Evolutionary conservation across 495 filamentous ascomycete genomes (phyloP).

Genomic region (Trichoderma virens): DNA sequence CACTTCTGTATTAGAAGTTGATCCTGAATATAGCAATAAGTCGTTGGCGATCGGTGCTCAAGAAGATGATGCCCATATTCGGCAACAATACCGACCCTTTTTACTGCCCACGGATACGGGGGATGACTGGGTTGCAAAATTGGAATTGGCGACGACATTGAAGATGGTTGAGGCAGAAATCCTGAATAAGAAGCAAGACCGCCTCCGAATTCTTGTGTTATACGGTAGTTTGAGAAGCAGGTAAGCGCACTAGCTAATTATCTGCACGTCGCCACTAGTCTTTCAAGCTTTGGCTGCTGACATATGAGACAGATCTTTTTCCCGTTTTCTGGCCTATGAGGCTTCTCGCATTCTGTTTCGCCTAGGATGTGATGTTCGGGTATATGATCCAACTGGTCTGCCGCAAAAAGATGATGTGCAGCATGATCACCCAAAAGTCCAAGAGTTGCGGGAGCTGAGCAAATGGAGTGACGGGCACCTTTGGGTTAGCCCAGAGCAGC

Average conservation of each 20-base stretch:
- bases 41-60: conserved; percentile 35
- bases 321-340: conserved; percentile 53
- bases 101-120: conserved; percentile 29
- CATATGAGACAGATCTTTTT: conserved; percentile 45
- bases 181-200: conserved; percentile 30
- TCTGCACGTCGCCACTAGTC: no score
- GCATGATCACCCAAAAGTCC: conserved; percentile 52
- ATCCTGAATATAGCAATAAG: conserved; percentile 19
- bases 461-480: conserved; percentile 64
- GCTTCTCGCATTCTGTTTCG: conserved; percentile 55
- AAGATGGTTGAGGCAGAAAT: conserved; percentile 43
- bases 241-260: conserved; percentile 20
- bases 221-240: conserved; percentile 53
- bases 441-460: conserved; percentile 56
- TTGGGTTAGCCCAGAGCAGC: conserved; percentile 64
- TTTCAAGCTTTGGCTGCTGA: not conserved
- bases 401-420: conserved; percentile 58
- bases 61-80: conserved; percentile 42
- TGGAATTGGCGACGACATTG: conserved; percentile 50
- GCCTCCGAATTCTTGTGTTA: conserved; percentile 55
- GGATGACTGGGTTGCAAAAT: conserved; percentile 46
- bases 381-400: conserved; percentile 53
- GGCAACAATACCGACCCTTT: conserved; percentile 53
- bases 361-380: conserved; percentile 59
- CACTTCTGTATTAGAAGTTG: conserved; percentile 11